phyloP scores from a whole-genome alignment of 768 basidiomycete species.

The Lyophyllum decastes region DNA sequence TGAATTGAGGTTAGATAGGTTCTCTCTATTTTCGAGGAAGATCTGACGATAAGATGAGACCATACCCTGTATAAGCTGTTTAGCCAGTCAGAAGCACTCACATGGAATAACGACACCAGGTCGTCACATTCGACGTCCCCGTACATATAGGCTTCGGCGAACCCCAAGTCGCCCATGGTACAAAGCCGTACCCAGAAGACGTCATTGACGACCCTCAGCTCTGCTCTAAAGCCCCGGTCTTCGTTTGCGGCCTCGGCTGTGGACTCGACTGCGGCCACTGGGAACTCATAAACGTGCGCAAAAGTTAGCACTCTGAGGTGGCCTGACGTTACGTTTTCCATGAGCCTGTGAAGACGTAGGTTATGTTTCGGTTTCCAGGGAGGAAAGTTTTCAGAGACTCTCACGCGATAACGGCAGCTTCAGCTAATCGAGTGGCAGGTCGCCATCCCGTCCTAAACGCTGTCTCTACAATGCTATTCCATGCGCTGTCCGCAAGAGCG shows the following conservation, averaged over 20 bases:
- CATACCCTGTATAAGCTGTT: not conserved
- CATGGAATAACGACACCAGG: conserved; percentile 64
- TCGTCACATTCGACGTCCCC: conserved; percentile 72
- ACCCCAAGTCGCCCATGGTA: conserved; percentile 67
- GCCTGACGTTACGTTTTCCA: conserved; percentile 48
- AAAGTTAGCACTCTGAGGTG: conserved; percentile 49
- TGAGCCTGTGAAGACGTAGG: conserved; percentile 32
- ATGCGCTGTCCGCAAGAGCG: conserved; percentile 40
- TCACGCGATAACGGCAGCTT: conserved; percentile 49
- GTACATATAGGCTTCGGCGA: conserved; percentile 79
- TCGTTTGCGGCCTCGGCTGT: conserved; percentile 17
- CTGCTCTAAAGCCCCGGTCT: conserved; percentile 34
- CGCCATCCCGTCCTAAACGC: conserved; percentile 43
- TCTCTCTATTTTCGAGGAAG: conserved; percentile 58
- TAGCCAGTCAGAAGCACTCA: too few species aligned
- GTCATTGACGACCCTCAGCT: conserved; percentile 50
- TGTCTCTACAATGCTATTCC: conserved; percentile 42
- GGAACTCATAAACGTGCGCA: conserved; percentile 46
- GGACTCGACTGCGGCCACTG: too few species aligned
- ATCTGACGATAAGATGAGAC: conserved; percentile 41
- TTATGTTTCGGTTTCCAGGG: too few species aligned
- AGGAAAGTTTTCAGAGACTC: conserved; percentile 14
- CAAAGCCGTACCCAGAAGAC: conserved; percentile 62
- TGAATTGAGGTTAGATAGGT: conserved; percentile 51
- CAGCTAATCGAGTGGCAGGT: conserved; percentile 42